Evolutionary conservation across 768 basidiomycete genomes (phyloP).

Genomic region (Neoboletus magnificus): DNA sequence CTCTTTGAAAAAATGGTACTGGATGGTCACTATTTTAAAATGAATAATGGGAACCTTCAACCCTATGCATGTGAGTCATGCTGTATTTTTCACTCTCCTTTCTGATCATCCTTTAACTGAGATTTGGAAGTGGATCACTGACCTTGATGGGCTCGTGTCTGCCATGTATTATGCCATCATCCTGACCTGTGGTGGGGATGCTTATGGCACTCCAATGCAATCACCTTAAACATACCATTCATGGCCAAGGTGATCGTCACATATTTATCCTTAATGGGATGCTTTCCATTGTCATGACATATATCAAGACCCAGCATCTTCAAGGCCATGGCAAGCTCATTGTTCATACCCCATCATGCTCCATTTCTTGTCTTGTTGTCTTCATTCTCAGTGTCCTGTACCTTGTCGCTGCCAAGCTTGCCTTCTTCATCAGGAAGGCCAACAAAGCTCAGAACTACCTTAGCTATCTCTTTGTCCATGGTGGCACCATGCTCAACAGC

Average conservation of each 20-base stretch:
- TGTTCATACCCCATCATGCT: no score
- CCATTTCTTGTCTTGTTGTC: no score
- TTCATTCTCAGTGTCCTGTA: no score
- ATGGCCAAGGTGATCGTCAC: neutral
- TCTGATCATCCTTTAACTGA: neutral
- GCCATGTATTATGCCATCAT: conserved; percentile 9
- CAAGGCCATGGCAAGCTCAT: no score
- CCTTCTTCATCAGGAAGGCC: no score
- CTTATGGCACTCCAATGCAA: conserved; percentile 15
- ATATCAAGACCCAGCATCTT: no score
- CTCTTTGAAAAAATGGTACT: neutral
- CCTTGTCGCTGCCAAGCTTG: no score
- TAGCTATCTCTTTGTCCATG: no score
- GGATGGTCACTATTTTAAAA: neutral
- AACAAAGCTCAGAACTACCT: no score
- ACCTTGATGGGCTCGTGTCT: conserved; percentile 4
- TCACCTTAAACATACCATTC: conserved; percentile 6
- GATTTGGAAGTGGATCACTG: conserved; percentile 4
- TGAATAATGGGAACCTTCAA: neutral
- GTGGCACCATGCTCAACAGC: no score
- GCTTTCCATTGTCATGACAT: no score
- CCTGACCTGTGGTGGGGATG: conserved; percentile 14
- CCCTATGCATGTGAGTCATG: neutral
- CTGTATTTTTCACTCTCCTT: neutral
- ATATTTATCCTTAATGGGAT: neutral